Evolutionary conservation across 106 monocot genomes (phyloP).

Genomic region (Allium cepa): DNA sequence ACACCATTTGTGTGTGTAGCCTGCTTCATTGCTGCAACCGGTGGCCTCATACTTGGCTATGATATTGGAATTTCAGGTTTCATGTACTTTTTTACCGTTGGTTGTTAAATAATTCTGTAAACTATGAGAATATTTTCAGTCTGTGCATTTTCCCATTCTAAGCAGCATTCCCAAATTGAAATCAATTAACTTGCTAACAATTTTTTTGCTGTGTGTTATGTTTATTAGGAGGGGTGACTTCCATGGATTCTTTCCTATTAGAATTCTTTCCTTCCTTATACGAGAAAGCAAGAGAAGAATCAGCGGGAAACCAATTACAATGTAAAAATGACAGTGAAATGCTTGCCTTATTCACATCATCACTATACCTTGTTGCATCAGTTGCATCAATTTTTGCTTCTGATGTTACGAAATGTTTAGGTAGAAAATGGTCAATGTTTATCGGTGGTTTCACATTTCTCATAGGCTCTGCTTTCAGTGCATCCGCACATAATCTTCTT

Average conservation of each 20-base stretch:
- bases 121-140: background rate
- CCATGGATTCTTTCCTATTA: slow-evolving; percentile 4
- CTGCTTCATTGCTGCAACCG: background rate
- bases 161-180: background rate
- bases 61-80: background rate
- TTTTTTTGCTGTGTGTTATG: background rate
- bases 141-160: background rate
- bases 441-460: background rate
- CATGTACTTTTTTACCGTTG: background rate
- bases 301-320: background rate
- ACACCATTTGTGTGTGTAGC: background rate
- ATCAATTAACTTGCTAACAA: background rate
- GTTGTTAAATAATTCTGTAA: background rate
- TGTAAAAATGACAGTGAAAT: slow-evolving; percentile 1
- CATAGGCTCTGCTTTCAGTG: background rate
- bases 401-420: background rate
- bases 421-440: slow-evolving; percentile 7
- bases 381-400: slow-evolving; percentile 1
- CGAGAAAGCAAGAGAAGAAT: background rate
- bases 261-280: slow-evolving; percentile 1
- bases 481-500: background rate
- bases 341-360: background rate
- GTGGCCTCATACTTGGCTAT: background rate
- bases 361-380: background rate
- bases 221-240: background rate